A percentile compares a stretch with the other conserved stretches of the same genome.
These are phyloP conservation scores for Cucumis variabilis DNA, from an alignment of 331 rosid species.

Conservation along the genomic window DNA sequence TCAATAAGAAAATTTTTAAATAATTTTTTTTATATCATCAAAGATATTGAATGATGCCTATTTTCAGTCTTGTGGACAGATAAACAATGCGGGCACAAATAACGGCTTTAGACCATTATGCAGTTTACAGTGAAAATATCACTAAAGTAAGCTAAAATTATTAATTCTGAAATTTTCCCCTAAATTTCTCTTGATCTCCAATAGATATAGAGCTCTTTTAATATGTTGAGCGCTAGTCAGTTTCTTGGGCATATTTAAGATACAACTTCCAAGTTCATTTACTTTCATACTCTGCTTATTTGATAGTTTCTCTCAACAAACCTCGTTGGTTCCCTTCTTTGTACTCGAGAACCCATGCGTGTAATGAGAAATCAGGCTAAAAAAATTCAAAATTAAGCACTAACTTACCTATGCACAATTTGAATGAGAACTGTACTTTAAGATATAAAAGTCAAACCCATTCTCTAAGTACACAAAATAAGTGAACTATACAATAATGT, in stretches of 20 bases:
- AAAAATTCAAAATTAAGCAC: no score
- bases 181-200: constrained; percentile 24
- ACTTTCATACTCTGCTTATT: not conserved
- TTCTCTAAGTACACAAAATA: no score
- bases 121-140: constrained; percentile 88
- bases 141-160: constrained; percentile 60
- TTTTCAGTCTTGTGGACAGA: constrained; percentile 49
- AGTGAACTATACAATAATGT: no score
- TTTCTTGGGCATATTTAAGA: not conserved
- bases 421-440: no score
- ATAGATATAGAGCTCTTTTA: not conserved
- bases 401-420: no score
- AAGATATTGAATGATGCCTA: not conserved
- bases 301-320: constrained; percentile 92
- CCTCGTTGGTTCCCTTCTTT: constrained; percentile 91
- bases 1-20: no score
- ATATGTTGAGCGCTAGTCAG: not conserved
- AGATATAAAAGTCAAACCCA: no score
- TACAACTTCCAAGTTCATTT: not conserved
- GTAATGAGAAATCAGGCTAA: constrained; percentile 71
- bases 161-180: not conserved
- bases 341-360: constrained; percentile 91
- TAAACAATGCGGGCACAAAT: constrained; percentile 92
- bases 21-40: not conserved
- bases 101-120: constrained; percentile 94